A percentile compares a stretch with the other conserved stretches of the same genome.
Conservation (phyloP, 345 rosid species). For the Sonneratia alba region DNA sequence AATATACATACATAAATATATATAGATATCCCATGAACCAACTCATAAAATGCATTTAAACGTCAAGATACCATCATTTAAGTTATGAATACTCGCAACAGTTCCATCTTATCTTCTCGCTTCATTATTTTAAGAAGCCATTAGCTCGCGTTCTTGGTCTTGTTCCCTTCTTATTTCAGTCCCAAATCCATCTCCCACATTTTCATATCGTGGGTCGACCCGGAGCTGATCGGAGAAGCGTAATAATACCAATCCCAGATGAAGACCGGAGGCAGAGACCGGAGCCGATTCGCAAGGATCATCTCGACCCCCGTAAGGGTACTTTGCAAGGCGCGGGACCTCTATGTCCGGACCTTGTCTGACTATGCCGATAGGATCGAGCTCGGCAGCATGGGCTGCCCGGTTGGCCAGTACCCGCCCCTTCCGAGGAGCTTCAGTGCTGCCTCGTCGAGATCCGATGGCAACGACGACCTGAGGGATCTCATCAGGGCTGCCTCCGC, state of each 20-base stretch:
- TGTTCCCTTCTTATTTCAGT: neutral
- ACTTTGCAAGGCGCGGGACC: conserved; percentile 41
- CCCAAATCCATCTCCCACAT: neutral
- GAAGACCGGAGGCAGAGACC: conserved; percentile 4
- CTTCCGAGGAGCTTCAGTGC: conserved; percentile 45
- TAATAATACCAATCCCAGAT: neutral
- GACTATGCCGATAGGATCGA: conserved; percentile 37
- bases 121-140: too few relatives aligned
- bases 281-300: conserved; percentile 9
- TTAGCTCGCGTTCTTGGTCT: neutral
- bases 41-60: neutral
- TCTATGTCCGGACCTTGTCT: conserved; percentile 41
- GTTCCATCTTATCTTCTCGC: neutral
- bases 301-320: conserved; percentile 21
- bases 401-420: conserved; percentile 21
- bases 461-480: conserved; percentile 26
- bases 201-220: too few relatives aligned
- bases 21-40: too few relatives aligned
- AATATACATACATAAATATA: too few relatives aligned
- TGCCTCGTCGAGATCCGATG: conserved; percentile 17
- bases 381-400: conserved; percentile 26
- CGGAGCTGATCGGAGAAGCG: too few relatives aligned
- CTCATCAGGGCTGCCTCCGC: conserved; percentile 39
- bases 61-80: neutral
- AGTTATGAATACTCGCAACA: neutral